phyloP scores from a whole-genome alignment of 2,329 filamentous ascomycete genomes.

The Exophiala sp. region DNA sequence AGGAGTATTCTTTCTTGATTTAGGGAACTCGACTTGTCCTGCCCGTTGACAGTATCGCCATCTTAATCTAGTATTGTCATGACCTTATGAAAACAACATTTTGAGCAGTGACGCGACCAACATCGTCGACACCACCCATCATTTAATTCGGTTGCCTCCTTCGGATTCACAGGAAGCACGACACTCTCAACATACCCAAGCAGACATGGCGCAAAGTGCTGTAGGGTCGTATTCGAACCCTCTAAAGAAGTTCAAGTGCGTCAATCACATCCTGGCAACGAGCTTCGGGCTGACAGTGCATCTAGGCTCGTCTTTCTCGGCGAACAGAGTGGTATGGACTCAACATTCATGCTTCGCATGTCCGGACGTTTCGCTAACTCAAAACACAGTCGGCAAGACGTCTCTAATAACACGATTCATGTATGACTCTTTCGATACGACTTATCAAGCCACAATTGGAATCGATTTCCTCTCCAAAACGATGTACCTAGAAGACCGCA shows the following conservation, averaged over 20 bases:
- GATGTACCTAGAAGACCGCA: constrained; percentile 99
- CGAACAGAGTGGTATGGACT: constrained; percentile 86
- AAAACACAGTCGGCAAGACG: constrained; percentile 81
- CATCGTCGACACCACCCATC: neutral
- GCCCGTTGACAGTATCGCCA: neutral
- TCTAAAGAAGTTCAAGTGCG: constrained; percentile 99
- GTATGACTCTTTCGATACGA: constrained; percentile 99
- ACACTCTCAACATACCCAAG: constrained; percentile 18
- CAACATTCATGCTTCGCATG: neutral
- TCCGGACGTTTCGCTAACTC: constrained; percentile 11
- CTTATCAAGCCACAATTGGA: constrained; percentile 98
- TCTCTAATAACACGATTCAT: constrained; percentile 98
- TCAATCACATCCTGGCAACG: neutral
- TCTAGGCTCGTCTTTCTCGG: constrained; percentile 89
- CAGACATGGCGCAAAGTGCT: constrained; percentile 72
- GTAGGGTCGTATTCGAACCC: constrained; percentile 95
- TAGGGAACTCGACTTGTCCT: neutral
- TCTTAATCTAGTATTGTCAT: constrained; percentile 10
- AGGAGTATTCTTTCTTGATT: neutral
- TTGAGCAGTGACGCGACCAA: neutral
- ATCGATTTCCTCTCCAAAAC: constrained; percentile 99
- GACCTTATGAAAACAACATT: constrained; percentile 12
- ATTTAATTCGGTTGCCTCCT: neutral
- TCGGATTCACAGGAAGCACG: too few relatives aligned
- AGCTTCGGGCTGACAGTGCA: constrained; percentile 30